These are phyloP conservation scores for sunflower (Helianthus annuus) DNA, from an alignment of 129 eudicot genomes.

Conservation along the genomic window HanXRQr2.0-SUNRISE NC_035449.2:6676433-6676932, in stretches of 20 bases:
- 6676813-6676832: constrained; percentile 48
- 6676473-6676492: constrained; percentile 48
- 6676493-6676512: constrained; percentile 35
- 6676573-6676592: constrained; percentile 76
- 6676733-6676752: constrained; percentile 47
- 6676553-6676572: constrained; percentile 63
- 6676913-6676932: constrained; percentile 42
- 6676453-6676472: constrained; percentile 50
- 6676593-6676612: constrained; percentile 45
- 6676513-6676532: constrained; percentile 60
- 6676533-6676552: constrained; percentile 66
- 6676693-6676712: constrained; percentile 74
- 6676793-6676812: constrained; percentile 52
- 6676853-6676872: constrained; percentile 46
- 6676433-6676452: constrained; percentile 59
- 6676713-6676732: constrained; percentile 91
- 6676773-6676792: constrained; percentile 31
- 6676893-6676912: constrained; percentile 44
- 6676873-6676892: constrained; percentile 46
- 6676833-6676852: constrained; percentile 44
- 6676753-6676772: constrained; percentile 35
- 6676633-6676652: constrained; percentile 40
- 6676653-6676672: constrained; percentile 71
- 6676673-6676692: constrained; percentile 74
- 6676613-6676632: constrained; percentile 65